phyloP scores from a whole-genome alignment of 331 rosid genomes.

The Ulmus americana region DNA sequence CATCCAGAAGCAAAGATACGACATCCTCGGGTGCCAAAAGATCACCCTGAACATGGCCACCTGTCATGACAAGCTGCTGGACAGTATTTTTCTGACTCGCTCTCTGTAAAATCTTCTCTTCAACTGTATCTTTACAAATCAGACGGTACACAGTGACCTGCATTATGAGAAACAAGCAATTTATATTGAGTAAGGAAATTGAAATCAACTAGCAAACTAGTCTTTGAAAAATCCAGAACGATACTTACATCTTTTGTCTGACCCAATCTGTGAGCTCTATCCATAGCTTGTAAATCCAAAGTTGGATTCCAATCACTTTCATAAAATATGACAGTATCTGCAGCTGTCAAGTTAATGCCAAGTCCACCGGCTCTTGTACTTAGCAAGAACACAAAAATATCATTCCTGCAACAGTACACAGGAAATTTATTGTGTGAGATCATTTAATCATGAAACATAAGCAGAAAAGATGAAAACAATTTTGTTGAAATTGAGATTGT shows the following conservation, averaged over 20 bases:
- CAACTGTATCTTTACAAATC: constrained; percentile 58
- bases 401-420: constrained; percentile 40
- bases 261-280: constrained; percentile 85
- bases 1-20: constrained; percentile 89
- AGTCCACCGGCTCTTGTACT: constrained; percentile 82
- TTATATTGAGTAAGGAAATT: neutral
- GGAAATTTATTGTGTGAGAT: neutral
- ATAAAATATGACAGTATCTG: constrained; percentile 94
- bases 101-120: constrained; percentile 58
- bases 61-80: constrained; percentile 63
- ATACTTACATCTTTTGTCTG: constrained; percentile 59
- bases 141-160: constrained; percentile 62
- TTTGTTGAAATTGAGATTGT: too few species aligned
- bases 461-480: too few species aligned
- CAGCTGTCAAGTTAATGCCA: constrained; percentile 98
- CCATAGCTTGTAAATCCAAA: constrained; percentile 78
- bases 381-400: constrained; percentile 71
- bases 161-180: neutral
- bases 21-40: constrained; percentile 97
- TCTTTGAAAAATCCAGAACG: neutral
- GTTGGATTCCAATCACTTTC: constrained; percentile 97
- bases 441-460: neutral
- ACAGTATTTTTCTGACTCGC: constrained; percentile 56
- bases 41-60: constrained; percentile 85
- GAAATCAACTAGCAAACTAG: neutral